Evolutionary conservation across 139 green algal genomes (phyloP).

Genomic region (Dunaliella primolecta): DNA sequence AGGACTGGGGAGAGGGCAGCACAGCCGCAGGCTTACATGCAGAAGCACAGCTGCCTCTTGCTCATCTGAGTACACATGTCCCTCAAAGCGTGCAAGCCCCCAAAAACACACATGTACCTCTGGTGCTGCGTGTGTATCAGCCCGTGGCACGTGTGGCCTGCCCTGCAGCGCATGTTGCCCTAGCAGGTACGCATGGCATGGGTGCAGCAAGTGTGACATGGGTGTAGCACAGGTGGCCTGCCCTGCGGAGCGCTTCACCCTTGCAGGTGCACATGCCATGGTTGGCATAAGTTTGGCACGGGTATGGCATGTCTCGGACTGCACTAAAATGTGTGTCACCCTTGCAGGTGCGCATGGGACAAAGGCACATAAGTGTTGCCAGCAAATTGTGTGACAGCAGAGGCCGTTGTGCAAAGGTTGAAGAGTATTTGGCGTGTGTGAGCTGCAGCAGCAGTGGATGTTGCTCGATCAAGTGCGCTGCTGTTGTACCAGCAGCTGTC

Average conservation of each 20-base stretch:
- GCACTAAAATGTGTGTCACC: no score
- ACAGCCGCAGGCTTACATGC: not conserved
- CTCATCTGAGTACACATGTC: not conserved
- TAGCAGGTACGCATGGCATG: not conserved
- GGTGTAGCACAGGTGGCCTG: not conserved
- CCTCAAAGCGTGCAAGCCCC: no score
- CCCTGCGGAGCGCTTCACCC: not conserved
- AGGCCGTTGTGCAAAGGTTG: not conserved
- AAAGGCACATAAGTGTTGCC: no score
- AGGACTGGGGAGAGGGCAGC: not conserved
- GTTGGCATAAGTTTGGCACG: not conserved
- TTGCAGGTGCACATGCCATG: not conserved
- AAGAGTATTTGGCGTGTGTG: not conserved
- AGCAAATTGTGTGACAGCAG: not conserved
- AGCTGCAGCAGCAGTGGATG: not conserved
- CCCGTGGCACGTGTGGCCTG: not conserved
- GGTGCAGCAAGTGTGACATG: not conserved
- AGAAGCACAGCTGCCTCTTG: not conserved
- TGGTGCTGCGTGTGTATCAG: constrained; percentile 5
- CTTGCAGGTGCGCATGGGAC: no score
- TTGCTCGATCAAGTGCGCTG: not conserved
- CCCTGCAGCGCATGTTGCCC: not conserved
- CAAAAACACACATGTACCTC: no score
- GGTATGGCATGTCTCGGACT: no score
- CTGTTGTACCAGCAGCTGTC: not conserved